Evolutionary conservation across 1,284 basidiomycete species (phyloP).

Genomic region (Cerrena zonata): DNA sequence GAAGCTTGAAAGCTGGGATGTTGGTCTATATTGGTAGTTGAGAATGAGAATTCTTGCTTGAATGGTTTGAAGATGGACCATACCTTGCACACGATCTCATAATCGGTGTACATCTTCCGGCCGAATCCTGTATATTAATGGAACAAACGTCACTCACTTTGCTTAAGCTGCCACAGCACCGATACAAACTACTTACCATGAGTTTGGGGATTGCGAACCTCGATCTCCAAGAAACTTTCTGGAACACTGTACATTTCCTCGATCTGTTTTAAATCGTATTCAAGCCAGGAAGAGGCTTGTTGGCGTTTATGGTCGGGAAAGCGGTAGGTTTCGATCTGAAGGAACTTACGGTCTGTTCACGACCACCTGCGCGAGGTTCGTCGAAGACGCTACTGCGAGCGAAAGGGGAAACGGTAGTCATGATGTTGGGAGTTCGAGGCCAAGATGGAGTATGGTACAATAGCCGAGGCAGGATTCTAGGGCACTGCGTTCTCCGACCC

Average conservation of each 20-base stretch:
- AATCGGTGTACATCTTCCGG: conserved; percentile 98
- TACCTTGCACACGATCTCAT: conserved; percentile 96
- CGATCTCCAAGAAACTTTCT: conserved; percentile 97
- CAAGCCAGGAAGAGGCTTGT: conserved; percentile 21
- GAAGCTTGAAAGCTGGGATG: conserved; percentile 96
- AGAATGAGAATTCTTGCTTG: not conserved
- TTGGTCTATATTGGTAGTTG: conserved; percentile 65
- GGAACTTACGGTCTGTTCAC: conserved; percentile 75
- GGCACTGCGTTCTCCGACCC: too few species aligned
- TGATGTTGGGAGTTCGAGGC: conserved; percentile 21
- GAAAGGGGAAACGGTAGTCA: conserved; percentile 74
- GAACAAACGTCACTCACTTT: not conserved
- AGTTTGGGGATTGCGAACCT: conserved; percentile 93
- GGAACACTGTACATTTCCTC: conserved; percentile 98
- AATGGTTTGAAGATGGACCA: conserved; percentile 19
- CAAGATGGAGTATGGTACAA: not conserved
- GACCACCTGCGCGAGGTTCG: conserved; percentile 59
- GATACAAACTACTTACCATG: conserved; percentile 60
- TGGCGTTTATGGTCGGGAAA: conserved; percentile 26
- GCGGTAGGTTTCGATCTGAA: conserved; percentile 11
- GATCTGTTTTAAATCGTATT: conserved; percentile 47
- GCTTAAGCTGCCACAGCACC: not conserved
- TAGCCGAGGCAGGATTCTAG: too few species aligned
- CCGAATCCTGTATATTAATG: conserved; percentile 66
- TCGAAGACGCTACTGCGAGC: conserved; percentile 71